Base-by-base conservation (phyloP, 305 asterid genomes). In the Fraxinus ornus region DNA sequence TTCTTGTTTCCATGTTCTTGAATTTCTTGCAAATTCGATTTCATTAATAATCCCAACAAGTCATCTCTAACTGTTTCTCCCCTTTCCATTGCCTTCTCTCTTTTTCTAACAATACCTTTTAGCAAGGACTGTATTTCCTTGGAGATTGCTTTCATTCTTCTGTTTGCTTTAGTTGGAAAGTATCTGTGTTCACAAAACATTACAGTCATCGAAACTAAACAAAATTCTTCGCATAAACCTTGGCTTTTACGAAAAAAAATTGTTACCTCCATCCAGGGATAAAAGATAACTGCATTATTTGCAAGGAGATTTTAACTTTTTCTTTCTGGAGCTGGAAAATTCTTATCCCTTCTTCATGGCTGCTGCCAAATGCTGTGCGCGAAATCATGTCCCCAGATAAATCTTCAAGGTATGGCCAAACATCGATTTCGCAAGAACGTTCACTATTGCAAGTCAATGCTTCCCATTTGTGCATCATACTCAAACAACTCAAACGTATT, bases 401-500 rank as follows among this genome's bases (percentile, higher is more conserved):
- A 9, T 77, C 75, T 70, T 86, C 86, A 60, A 92, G 87, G 49
- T 86, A 76, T 2, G 94, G 91, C 89, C 90, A 87, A 10, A 92
- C 90, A 33, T 90, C 91, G 32, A 90, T 71, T 86, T 91, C 93
- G 13, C 52, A 26, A 24, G 80, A 75, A 19, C 79, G 84, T 24
- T 81, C 81, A 1, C 12, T 30, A 0, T 30, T 8, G 3, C 62
- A 76, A 62, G 85, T 78, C 70, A 83, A 10, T 62, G 78, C 78
- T 57, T 86, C 90, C 92, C 93, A 91, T 84, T 90, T 87, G 1
- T 39, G 73, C 26, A 91, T n/a, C 91, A 91, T 83, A 57, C 74
- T 85, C 21, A 66, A 37, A 76, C 87, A 83, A 52, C 90, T 83
- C 32, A 68, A 19, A 62, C 57, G 22, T 47, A 88, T 87, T 9